phyloP scores from a whole-genome alignment of 2,329 filamentous ascomycete species.

The Arthrobotrys musiformis region DNA sequence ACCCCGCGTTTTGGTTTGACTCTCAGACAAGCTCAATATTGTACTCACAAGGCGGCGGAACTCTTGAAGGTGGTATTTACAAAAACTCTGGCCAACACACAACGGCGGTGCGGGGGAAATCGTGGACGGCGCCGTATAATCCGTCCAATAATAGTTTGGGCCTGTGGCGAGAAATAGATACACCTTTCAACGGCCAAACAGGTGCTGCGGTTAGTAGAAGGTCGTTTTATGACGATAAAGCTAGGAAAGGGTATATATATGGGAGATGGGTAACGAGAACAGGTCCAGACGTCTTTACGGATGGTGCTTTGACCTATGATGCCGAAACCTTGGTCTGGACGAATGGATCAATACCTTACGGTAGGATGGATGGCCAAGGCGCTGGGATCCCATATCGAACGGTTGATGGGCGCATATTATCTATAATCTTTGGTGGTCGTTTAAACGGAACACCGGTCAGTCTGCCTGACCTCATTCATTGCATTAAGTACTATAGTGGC shows the following conservation, averaged over 20 bases:
- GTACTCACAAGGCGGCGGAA: constrained; percentile 33
- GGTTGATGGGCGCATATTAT: constrained; percentile 13
- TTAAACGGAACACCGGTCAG: constrained; percentile 41
- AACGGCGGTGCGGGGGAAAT: constrained; percentile 11
- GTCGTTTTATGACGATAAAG: constrained; percentile 39
- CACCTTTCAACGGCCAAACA: constrained; percentile 35
- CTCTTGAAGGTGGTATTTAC: constrained; percentile 33
- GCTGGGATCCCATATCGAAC: constrained; percentile 31
- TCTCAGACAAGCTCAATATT: constrained; percentile 34
- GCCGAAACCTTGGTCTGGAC: constrained; percentile 23
- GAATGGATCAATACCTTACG: constrained; percentile 34
- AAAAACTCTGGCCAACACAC: constrained; percentile 2
- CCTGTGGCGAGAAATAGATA: constrained; percentile 32
- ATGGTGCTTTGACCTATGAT: constrained; percentile 36
- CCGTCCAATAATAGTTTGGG: constrained; percentile 25
- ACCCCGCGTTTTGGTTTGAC: constrained; percentile 41
- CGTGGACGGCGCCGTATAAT: constrained; percentile 34
- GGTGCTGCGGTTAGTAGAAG: constrained; percentile 35
- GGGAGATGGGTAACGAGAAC: constrained; percentile 28
- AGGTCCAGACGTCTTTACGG: constrained; percentile 12
- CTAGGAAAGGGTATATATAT: constrained; percentile 42
- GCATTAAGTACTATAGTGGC: no score
- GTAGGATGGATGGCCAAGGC: constrained; percentile 42
- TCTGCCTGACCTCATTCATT: no score
- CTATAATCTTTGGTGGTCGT: constrained; percentile 38